Base-by-base conservation (phyloP, 2,329 filamentous ascomycete species). In the Aureobasidium sp. region DNA sequence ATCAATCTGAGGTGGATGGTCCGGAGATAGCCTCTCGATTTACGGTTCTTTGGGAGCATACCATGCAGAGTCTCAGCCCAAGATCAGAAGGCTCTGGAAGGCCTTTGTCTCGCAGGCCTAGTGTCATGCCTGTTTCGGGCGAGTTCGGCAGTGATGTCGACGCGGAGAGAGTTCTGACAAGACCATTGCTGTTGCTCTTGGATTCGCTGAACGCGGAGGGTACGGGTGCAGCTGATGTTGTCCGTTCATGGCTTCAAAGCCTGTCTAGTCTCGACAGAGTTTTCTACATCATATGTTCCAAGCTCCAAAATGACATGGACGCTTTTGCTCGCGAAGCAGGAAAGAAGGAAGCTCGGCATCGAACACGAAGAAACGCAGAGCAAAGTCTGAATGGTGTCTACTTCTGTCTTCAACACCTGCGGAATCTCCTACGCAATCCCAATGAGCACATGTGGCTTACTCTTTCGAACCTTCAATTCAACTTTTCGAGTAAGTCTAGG, bases 31-130 rank as follows among this genome's bases (percentile, higher is more conserved):
- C 85, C 1, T 82, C 87, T 53, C 86, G 83, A 13, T 93, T 96
- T 71, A 80, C 83, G 45, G 83, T 91, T 4, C 75, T 96, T 3
- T 96, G 91, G 91, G 87, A 86, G n/a, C 90, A 95, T 70, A 90
- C 77, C 27, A 74, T 81, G 65, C 72, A 75, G 45, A 53, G 61
- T 15, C 63, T 65, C 47, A 39, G 57, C 5, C 39, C 30, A 36
- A 54, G 63, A 4, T 62, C 55, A 9, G 65, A 59, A 30, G 57
- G 57, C 36, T 60, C 59, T n/a, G 66, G 64, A 50, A 52, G 65
- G 59, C 6, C 54, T 37, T 25, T 62, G 25, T 63, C 58, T 66
- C 65, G 74, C 66, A 59, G 73, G 66, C 64, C 65, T 37, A 69
- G 67, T 65, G 50, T 68, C 61, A 60, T 67, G 65, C 54, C 66